Evolutionary conservation across 495 filamentous ascomycete genomes (phyloP), one percentile per base, ranked within the genome.

Genomic region (Neurospora terricola): DNA sequence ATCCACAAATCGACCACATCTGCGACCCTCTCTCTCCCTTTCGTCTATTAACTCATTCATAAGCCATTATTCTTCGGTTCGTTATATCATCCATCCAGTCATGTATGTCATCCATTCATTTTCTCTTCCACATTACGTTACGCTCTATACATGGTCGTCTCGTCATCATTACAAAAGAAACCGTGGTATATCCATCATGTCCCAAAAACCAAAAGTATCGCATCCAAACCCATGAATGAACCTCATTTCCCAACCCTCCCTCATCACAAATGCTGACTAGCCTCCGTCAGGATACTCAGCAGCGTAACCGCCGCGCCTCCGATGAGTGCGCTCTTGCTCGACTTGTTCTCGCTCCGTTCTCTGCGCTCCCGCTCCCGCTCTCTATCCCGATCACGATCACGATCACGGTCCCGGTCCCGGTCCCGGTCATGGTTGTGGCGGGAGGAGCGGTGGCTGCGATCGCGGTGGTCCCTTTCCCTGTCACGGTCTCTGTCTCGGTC

Each of bases 231-330:
- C 54, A 18, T 18, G 5, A 34, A 62, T 18, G 5, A 34, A 62
- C 9, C 21, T 45, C 43, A 38, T 27, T 21, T 16, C 12, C 9
- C 27, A 69, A 36, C 43, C 18, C 4, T 6, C 3, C 23, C 11
- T 14, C 5, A 40, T 78, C 73, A 79, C 12, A 80, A 71, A 69
- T 79, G 73, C 4, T 77, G 76, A 16, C 85, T 83, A 23, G 86
- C 87, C 75, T 87, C 85, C 10, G 82, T 81, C 68, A 88, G 71
- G 21, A 88, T 84, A 73, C 83, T 84, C 70, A 88, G 68, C 77
- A 88, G 78, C 18, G 83, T 85, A 10, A 81, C 85, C 1, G 86
- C 85, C 4, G 86, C 86, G 2, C 86, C 84, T 21, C 87, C 85
- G 14, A 88, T 82, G 39, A 82, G 77, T 12, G 83, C 78, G 73